phyloP scores from a whole-genome alignment of 192 early-diverging fungal genomes.

The Dimargaris xerosporica region DNA sequence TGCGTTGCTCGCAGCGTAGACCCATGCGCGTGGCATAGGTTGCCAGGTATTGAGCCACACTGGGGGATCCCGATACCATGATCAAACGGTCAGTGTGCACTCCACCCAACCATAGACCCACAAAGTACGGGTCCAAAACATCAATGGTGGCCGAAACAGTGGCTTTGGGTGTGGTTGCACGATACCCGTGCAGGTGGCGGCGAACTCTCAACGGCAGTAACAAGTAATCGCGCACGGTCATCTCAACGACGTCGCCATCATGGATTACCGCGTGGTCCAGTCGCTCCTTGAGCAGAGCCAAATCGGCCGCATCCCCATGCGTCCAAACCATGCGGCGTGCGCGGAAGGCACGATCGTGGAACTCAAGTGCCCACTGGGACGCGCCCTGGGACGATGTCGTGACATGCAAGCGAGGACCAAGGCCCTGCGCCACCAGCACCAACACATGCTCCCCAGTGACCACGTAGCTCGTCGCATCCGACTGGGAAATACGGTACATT shows the following conservation, averaged over 20 bases:
- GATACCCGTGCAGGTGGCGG: neutral
- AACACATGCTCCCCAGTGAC: conserved; percentile 10
- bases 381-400: neutral
- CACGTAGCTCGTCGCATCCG: neutral
- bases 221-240: conserved; percentile 9
- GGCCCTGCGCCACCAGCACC: neutral
- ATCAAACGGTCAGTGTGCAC: neutral
- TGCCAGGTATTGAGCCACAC: neutral
- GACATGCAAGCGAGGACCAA: neutral
- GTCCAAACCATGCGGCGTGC: neutral
- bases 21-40: neutral
- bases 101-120: conserved; percentile 8
- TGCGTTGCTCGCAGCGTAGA: neutral
- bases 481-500: conserved; percentile 17
- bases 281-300: no score
- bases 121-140: conserved; percentile 2
- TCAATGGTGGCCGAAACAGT: neutral
- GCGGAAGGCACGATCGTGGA: neutral
- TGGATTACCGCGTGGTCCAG: neutral
- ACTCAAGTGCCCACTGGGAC: neutral
- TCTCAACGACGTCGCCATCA: conserved; percentile 4
- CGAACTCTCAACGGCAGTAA: neutral
- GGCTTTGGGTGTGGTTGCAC: neutral
- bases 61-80: neutral
- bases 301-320: no score